These are phyloP conservation scores for Picea abies DNA, from an alignment of 83 land plant species.

Conservation along the genomic window DNA sequence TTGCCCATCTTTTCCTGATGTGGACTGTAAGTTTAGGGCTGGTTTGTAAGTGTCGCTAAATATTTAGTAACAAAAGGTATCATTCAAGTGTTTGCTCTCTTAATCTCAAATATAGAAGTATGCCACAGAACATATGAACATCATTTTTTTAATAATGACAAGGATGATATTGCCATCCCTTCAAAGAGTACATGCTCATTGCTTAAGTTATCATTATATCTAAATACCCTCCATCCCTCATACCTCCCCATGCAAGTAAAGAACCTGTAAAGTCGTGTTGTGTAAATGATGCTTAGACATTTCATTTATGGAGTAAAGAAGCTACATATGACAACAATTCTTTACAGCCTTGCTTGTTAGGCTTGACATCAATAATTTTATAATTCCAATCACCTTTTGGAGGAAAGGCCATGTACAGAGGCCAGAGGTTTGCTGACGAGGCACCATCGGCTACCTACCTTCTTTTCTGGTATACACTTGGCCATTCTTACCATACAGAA, in stretches of 20 bases:
- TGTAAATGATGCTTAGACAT: conserved; percentile 9
- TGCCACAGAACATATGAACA: background rate
- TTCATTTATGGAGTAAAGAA: background rate
- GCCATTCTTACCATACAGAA: conserved; percentile 1
- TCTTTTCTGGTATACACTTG: conserved; percentile 7
- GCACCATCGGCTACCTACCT: background rate
- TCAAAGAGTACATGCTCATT: background rate
- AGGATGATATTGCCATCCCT: no score
- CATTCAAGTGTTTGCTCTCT: background rate
- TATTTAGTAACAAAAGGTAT: background rate
- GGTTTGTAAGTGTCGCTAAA: background rate
- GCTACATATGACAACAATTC: background rate
- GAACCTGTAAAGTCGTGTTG: background rate
- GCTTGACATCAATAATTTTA: conserved; percentile 16
- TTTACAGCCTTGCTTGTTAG: conserved; percentile 13
- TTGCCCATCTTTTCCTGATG: background rate
- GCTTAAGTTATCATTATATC: background rate
- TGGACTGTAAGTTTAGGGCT: background rate
- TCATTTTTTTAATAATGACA: background rate
- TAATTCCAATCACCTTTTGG: background rate
- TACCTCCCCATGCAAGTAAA: background rate
- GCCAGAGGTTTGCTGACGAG: background rate
- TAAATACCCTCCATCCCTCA: background rate
- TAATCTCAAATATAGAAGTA: background rate
- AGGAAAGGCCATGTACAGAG: conserved; percentile 16